Evolutionary conservation across 2,329 filamentous ascomycete species (phyloP).

Genomic region (Trichoderma harzianum): DNA sequence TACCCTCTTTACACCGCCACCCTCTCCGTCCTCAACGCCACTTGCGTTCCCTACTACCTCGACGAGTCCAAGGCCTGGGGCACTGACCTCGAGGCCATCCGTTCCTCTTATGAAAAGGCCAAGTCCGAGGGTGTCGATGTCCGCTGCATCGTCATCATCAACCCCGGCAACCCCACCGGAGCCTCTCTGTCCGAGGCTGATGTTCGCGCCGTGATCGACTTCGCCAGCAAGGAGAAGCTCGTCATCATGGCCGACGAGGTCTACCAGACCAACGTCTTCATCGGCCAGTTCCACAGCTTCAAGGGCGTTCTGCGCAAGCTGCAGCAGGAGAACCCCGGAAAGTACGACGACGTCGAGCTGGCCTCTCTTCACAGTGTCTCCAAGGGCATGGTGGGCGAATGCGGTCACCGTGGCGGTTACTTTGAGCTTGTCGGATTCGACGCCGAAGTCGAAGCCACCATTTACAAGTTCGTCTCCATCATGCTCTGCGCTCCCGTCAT

Average conservation of each 20-base stretch:
- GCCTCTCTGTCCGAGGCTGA: conserved; percentile 77
- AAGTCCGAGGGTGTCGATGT: conserved; percentile 77
- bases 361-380: conserved; percentile 89
- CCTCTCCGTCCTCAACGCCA: conserved; percentile 78
- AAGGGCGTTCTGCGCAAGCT: conserved; percentile 81
- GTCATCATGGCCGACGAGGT: conserved; percentile 96
- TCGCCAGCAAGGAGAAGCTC: conserved; percentile 79
- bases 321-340: conserved; percentile 69
- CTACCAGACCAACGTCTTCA: conserved; percentile 98
- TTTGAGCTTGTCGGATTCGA: conserved; percentile 95
- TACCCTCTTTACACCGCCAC: conserved; percentile 98
- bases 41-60: conserved; percentile 88
- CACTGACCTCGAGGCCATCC: conserved; percentile 78
- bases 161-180: conserved; percentile 96
- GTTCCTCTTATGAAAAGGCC: conserved; percentile 68
- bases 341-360: conserved; percentile 82
- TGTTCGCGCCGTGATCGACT: conserved; percentile 79
- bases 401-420: conserved; percentile 94
- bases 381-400: conserved; percentile 99
- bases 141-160: conserved; percentile 93
- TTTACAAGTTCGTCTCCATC: conserved; percentile 99
- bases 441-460: conserved; percentile 78
- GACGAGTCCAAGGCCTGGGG: conserved; percentile 86
- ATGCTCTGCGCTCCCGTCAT: conserved; percentile 93
- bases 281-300: conserved; percentile 92